Evolutionary conservation across 192 early-diverging fungal species (phyloP), one percentile per base, ranked within the genome.

Genomic region (Entomortierella beljakovae): DNA sequence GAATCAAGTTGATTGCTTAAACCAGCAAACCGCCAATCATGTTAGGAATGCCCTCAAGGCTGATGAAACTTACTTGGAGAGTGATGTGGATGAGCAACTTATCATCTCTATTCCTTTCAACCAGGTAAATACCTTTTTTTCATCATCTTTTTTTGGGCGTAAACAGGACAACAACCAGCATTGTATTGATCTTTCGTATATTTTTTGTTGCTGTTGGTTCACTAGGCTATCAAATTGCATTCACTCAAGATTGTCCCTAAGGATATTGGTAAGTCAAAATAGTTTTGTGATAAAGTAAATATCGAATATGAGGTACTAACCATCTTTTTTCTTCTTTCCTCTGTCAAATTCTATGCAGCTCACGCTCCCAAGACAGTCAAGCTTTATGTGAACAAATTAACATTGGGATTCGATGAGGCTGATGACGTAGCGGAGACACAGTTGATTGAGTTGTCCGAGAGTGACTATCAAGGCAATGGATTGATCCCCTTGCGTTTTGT

Each of bases 81-180:
- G 91, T 81, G 97, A 99, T 84, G 94, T 94, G 1, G 97, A 99
- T 79, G 97, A 97, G 86, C 97, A 99, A 68, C 81, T 99, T 48
- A 91, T 99, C 40, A 86, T 97, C 35, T 87, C 88, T 29, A 81
- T 99, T 55, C 88, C 92, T 25, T 99, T 99, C 74, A 96, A 93
- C 79, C 94, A 97, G 86, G 72, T 75, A 59, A 29, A 42, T 4
- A 3, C 9, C 13, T 32, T 66, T 13, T 26, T 71, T 37, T 31
- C n/a, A 13, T 35, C 34, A 20, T 37, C 2, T 37, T n/a, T 3
- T 20, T 1, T 10, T 1, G n/a, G n/a, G n/a, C n/a, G n/a, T n/a
- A n/a, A n/a, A n/a, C n/a, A n/a, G n/a, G n/a, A n/a, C n/a, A n/a
- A n/a, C n/a, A n/a, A n/a, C n/a, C n/a, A n/a, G n/a, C 52, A 29